Base-by-base conservation (phyloP, 805 yeast species). In the Lachancea thermotolerans region DNA sequence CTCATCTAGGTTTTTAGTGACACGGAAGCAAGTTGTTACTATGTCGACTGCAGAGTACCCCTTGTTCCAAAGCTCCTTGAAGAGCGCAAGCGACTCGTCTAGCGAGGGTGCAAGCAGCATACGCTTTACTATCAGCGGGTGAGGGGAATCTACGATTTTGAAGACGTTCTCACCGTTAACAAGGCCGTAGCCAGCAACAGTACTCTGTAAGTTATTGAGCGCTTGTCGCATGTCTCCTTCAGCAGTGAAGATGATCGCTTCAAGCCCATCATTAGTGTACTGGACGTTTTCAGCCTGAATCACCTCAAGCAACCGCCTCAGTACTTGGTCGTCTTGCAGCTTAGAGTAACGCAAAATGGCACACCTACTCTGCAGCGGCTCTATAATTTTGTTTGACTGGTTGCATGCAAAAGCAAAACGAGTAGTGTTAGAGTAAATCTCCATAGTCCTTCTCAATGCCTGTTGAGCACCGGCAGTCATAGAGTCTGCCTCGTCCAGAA, bases 161-260 rank as follows among this genome's bases (percentile, higher is more conserved):
- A 89, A 93, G 14, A 93, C 99, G 57, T 90, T 91, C 35, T 85
- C 88, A 39, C 88, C 88, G 58, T 80, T 85, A n/a, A 93, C 96
- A 45, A 85, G 74, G 2, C 85, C 90, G 67, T 90, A 90, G 2
- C 99, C 99, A 1, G 96, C 88, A 29, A 82, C 91, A 0, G 97
- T 89, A 58, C 95, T 82, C 62, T 93, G 99, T 48, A 93, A 64
- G 65, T 93, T 93, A 60, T 93, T 93, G 39, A 93, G 77, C 0
- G 98, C 99, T 65, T 93, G 99, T 64, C 99, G 80, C 99, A 93
- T 91, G 62, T 93, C 99, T 48, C 99, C 99, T 60, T 93, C 99
- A 0, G 96, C 95, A 0, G 97, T 83, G 67, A 93, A 93, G 12
- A 93, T 80, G 48, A 93, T 73, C 0, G 99, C 98, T 53, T 88